Evolutionary conservation across 192 early-diverging fungal genomes (phyloP).

Genomic region (Entomortierella chlamydospora): DNA sequence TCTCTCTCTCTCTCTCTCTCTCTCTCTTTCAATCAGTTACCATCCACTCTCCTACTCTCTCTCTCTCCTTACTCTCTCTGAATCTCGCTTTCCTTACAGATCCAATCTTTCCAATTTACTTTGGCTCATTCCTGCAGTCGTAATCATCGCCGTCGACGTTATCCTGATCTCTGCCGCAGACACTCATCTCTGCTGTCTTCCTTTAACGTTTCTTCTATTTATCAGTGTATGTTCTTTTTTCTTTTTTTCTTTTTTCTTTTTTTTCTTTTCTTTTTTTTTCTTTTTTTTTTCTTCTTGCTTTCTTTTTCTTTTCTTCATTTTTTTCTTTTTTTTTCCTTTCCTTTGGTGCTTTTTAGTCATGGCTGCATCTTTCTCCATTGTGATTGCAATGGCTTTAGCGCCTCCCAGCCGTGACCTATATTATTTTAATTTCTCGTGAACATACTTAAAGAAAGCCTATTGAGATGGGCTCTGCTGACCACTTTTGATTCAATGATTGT

Average conservation of each 20-base stretch:
- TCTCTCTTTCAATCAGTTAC: not conserved
- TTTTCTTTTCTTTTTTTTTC: not conserved
- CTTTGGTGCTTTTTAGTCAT: not conserved
- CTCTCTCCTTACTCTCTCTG: not conserved
- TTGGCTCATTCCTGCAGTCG: not conserved
- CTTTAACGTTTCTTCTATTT: slow-evolving; percentile 6
- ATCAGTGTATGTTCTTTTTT: slow-evolving; percentile 13
- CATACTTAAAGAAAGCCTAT: too few species aligned
- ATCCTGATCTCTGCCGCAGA: not conserved
- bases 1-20: not conserved
- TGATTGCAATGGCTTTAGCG: too few species aligned
- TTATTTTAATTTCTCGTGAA: too few species aligned
- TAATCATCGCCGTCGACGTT: not conserved
- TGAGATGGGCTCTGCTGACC: not conserved
- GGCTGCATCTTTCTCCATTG: not conserved
- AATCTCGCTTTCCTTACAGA: not conserved
- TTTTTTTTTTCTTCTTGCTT: not conserved
- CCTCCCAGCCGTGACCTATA: too few species aligned
- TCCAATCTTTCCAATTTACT: not conserved
- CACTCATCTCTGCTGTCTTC: not conserved
- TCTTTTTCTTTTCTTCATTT: not conserved
- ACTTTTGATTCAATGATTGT: not conserved
- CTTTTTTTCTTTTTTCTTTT: not conserved
- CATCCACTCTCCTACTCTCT: not conserved
- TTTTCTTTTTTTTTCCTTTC: slow-evolving; percentile 1